phyloP scores from a whole-genome alignment of 306 rosid species.

The Corylus heterophylla region DNA sequence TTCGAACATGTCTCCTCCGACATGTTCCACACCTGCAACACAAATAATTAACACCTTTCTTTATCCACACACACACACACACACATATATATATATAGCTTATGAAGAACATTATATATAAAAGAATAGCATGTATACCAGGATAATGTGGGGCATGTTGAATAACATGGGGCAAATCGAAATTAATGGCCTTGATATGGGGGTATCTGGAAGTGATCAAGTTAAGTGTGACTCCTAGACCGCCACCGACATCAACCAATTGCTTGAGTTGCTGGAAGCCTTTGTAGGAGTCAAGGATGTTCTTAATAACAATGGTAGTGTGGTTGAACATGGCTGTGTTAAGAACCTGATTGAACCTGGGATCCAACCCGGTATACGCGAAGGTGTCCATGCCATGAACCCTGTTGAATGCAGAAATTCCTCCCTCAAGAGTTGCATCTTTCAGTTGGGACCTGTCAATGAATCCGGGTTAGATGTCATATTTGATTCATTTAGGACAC shows the following conservation, averaged over 20 bases:
- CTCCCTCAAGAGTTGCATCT: constrained; percentile 26
- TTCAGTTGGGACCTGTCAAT: not conserved
- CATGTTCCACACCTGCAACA: constrained; percentile 32
- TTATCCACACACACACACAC: not conserved
- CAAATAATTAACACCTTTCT: not conserved
- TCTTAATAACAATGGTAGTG: constrained; percentile 3
- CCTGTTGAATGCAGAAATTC: constrained; percentile 26
- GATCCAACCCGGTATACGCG: constrained; percentile 20
- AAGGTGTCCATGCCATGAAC: constrained; percentile 15
- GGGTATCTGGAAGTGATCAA: not conserved
- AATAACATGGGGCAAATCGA: constrained; percentile 5
- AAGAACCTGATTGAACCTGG: constrained; percentile 20
- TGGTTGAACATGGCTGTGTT: constrained; percentile 30
- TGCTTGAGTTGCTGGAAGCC: not conserved
- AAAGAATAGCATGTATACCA: constrained; percentile 4
- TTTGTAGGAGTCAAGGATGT: not conserved
- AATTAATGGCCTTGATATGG: not conserved
- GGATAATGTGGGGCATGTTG: constrained; percentile 19
- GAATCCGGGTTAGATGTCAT: too few relatives aligned
- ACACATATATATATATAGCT: too few relatives aligned
- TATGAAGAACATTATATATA: not conserved
- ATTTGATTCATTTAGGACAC: too few relatives aligned
- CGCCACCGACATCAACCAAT: constrained; percentile 7
- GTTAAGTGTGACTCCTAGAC: constrained; percentile 9
- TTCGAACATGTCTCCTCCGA: constrained; percentile 39